phyloP scores from a whole-genome alignment of 768 basidiomycete species.

The Mycena polygramma region DNA sequence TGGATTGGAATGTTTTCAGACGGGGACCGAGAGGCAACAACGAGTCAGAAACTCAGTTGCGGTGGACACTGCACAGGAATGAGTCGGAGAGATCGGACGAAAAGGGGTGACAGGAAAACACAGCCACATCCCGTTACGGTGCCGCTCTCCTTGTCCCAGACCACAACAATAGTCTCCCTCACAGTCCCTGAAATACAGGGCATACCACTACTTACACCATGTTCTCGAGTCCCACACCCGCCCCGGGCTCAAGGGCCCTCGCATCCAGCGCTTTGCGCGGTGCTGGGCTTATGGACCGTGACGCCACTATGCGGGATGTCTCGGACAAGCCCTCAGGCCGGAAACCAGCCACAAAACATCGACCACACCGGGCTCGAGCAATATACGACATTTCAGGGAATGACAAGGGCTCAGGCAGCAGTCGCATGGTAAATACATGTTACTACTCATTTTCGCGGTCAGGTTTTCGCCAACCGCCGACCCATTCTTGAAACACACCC shows the following conservation, averaged over 20 bases:
- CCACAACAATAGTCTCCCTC: conserved; percentile 18
- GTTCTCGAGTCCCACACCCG: conserved; percentile 73
- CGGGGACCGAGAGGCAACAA: not conserved
- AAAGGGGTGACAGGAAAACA: not conserved
- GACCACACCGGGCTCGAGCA: conserved; percentile 70
- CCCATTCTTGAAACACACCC: conserved; percentile 45
- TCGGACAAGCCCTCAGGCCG: conserved; percentile 79
- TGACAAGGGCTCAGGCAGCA: conserved; percentile 62
- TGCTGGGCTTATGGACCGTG: conserved; percentile 85
- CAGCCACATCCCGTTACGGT: not conserved
- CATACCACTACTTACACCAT: conserved; percentile 45
- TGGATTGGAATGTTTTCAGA: no score
- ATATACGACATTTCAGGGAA: conserved; percentile 64
- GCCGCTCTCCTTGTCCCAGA: conserved; percentile 18
- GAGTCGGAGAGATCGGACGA: not conserved
- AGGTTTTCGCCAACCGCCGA: conserved; percentile 53
- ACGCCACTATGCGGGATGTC: conserved; percentile 80
- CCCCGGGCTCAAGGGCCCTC: conserved; percentile 69
- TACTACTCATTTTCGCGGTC: conserved; percentile 46
- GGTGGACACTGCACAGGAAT: not conserved
- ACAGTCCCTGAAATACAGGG: conserved; percentile 1
- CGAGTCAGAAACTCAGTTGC: not conserved
- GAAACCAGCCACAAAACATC: conserved; percentile 74
- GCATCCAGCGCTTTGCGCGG: conserved; percentile 73
- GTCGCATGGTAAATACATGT: conserved; percentile 79